These are phyloP conservation scores for Geranium brycei DNA, from an alignment of 345 rosid species.

Conservation along the genomic window DNA sequence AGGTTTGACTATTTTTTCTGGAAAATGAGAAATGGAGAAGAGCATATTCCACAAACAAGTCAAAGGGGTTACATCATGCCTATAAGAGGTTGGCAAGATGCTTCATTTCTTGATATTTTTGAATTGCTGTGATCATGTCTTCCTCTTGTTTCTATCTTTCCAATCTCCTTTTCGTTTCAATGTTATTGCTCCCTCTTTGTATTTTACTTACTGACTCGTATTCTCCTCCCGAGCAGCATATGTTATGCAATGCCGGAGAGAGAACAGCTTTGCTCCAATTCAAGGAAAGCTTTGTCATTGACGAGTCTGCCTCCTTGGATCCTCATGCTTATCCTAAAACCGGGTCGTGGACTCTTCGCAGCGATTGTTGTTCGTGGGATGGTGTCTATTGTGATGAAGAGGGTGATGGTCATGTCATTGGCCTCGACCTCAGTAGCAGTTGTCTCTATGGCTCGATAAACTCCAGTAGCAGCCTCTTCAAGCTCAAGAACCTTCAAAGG, in stretches of 20 bases:
- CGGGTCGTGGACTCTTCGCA: not conserved
- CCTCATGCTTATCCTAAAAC: slow-evolving; percentile 5
- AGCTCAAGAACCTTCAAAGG: not conserved
- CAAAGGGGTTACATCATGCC: too few relatives aligned
- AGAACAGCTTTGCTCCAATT: slow-evolving; percentile 2
- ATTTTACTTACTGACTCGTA: not conserved
- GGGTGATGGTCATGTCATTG: not conserved
- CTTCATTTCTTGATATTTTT: too few relatives aligned
- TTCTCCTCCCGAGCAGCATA: too few relatives aligned
- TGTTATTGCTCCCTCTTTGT: too few relatives aligned
- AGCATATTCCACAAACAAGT: too few relatives aligned
- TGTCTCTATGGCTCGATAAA: not conserved
- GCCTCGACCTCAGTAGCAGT: slow-evolving; percentile 1
- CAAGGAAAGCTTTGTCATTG: slow-evolving; percentile 2
- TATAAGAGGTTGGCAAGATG: too few relatives aligned
- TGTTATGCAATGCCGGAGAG: not conserved
- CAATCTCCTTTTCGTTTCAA: too few relatives aligned
- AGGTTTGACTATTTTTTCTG: too few relatives aligned
- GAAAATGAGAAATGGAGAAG: too few relatives aligned
- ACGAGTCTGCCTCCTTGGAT: not conserved
- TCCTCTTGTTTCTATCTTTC: too few relatives aligned
- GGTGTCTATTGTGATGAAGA: slow-evolving; percentile 2
- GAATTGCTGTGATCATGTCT: too few relatives aligned
- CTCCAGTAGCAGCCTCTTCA: not conserved
- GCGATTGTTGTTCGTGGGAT: slow-evolving; percentile 8